Conservation (phyloP, 371 early-diverging fungal genomes). For the Apophysomyces variabilis region DNA sequence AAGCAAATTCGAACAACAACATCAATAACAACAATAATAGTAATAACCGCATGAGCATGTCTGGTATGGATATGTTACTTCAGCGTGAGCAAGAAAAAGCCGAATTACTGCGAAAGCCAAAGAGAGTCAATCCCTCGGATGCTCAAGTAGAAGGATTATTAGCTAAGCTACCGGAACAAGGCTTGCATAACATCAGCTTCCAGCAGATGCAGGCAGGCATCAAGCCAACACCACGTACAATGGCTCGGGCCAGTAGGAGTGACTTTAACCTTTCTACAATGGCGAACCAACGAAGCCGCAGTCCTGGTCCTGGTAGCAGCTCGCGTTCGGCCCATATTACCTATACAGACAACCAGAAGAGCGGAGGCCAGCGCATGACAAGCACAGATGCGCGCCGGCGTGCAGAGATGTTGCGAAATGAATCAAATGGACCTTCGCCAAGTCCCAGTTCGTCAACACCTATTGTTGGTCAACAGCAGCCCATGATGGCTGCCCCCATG, state of each 20-base stretch:
- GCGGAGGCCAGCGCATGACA: constrained; percentile 7
- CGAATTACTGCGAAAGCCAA: constrained; percentile 28
- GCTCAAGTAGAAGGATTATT: constrained; percentile 41
- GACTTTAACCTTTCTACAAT: constrained; percentile 16
- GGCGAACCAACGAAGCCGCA: constrained; percentile 18
- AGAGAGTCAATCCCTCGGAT: constrained; percentile 41
- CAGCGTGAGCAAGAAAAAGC: constrained; percentile 50
- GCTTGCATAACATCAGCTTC: constrained; percentile 43
- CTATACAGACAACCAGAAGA: constrained; percentile 6
- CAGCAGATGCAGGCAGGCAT: constrained; percentile 32
- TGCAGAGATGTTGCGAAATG: constrained; percentile 27
- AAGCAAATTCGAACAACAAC: not conserved
- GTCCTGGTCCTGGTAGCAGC: constrained; percentile 14
- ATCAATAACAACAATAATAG: no score
- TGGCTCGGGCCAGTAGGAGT: constrained; percentile 30
- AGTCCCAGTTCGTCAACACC: constrained; percentile 24
- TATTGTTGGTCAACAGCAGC: not conserved
- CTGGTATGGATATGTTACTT: constrained; percentile 52
- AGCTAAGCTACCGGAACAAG: constrained; percentile 34
- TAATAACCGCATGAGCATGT: constrained; percentile 43
- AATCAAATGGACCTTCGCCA: constrained; percentile 17
- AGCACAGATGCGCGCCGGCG: constrained; percentile 29
- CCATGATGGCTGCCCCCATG: constrained; percentile 9
- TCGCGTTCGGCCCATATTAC: not conserved
- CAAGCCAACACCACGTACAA: constrained; percentile 19